Evolutionary conservation across 177 flowering plant genomes (phyloP), one percentile per base, ranked within the genome.

Genomic region (Vitis hybrid): DNA sequence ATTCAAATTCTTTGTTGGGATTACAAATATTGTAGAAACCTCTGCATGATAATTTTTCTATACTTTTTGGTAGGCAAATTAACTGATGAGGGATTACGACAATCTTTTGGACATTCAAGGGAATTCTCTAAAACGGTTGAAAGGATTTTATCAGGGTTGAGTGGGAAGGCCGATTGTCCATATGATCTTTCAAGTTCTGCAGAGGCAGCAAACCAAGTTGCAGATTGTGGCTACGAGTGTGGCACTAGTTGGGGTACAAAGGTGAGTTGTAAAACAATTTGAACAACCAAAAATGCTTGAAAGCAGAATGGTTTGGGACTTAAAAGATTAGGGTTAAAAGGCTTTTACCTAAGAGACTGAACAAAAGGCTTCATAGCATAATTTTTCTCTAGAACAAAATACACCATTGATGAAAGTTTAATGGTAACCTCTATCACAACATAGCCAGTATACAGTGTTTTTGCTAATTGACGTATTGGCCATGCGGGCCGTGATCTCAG

Each of bases 171-270:
- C 9, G 55, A 16, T 56, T 1, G 6, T 15, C 26, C 21, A 0
- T n/a, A 16, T 8, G 39, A 72, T 49, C 80, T 83, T 12, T 51
- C 74, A 0, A 70, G 62, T 10, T 70, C 70, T 15, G 10, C 85
- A 12, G 82, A 82, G 4, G 83, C 73, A 26, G 89, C 86, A 12
- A 1, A 49, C 21, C 61, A 69, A 60, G 88, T 84, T 51, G 83
- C 85, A 3, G 56, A 56, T 50, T 83, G 83, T 72, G 29, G 21
- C 52, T 89, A 85, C 39, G 93, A 89, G 63, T 16, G 65, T 66
- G 72, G 72, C 12, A 83, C 89, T 18, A 11, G 39, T 3, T 89
- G 93, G 90, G 93, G 93, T 11, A 39, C 11, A 19, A 69, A 83
- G 77, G 89, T 88, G 8, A 63, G 72, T 52, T 10, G 18, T n/a